Evolutionary conservation across 208 protist species (phyloP).

Genomic region (Trypanosoma caninum): DNA sequence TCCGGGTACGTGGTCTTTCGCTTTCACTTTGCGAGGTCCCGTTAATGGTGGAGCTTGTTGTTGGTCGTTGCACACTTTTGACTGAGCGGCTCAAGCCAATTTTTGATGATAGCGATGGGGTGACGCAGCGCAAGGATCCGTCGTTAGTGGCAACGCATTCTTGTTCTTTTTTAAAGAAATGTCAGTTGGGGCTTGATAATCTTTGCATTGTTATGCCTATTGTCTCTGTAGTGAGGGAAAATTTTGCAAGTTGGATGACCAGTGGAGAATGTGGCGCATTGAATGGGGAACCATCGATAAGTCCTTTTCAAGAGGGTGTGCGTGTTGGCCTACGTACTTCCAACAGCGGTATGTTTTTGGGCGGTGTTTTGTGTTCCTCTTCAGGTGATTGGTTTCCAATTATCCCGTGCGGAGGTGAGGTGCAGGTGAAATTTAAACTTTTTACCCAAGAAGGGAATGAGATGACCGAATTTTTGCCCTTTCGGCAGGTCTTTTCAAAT

Average conservation of each 20-base stretch:
- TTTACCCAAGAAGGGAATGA: neutral
- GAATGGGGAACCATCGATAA: neutral
- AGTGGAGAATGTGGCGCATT: neutral
- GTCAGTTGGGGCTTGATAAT: slow-evolving; percentile 5
- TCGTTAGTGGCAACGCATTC: no score
- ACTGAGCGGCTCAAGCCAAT: slow-evolving; percentile 6
- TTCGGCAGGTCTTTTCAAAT: neutral
- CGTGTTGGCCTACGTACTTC: slow-evolving; percentile 25
- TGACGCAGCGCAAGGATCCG: neutral
- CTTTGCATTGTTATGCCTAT: slow-evolving; percentile 18
- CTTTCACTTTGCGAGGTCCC: neutral
- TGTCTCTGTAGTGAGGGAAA: neutral
- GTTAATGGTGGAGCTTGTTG: slow-evolving; percentile 3
- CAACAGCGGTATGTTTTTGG: slow-evolving; percentile 8
- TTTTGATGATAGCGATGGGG: neutral
- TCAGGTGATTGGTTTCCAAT: slow-evolving; percentile 24
- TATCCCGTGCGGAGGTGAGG: slow-evolving; percentile 28
- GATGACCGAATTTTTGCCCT: neutral
- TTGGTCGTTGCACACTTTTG: neutral
- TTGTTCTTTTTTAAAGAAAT: neutral
- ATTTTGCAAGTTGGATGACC: neutral
- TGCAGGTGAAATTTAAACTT: slow-evolving; percentile 24
- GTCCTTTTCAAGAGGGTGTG: neutral
- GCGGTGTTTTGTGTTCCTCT: slow-evolving; percentile 19
- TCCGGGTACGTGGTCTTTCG: slow-evolving; percentile 10